Conservation (phyloP, 192 early-diverging fungal species). For the Diversispora eburnea region DNA sequence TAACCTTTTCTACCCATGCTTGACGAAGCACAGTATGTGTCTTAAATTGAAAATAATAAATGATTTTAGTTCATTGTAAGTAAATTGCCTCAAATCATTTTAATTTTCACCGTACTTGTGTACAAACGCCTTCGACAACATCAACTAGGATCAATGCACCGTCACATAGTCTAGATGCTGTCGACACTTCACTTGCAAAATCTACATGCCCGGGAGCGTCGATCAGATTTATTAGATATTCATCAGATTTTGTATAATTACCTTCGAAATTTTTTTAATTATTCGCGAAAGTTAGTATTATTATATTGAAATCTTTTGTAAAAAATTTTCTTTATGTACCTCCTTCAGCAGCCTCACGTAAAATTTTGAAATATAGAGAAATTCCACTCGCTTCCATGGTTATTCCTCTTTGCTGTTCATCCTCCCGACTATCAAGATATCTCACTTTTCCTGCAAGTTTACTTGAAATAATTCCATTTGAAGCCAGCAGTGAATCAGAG, state of each 20-base stretch:
- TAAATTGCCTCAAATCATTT: no score
- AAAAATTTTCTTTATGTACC: slow-evolving; percentile 15
- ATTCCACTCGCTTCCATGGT: slow-evolving; percentile 98
- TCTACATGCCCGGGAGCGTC: slow-evolving; percentile 99
- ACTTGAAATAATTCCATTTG: slow-evolving; percentile 95
- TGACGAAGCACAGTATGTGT: slow-evolving; percentile 94
- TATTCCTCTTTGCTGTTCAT: slow-evolving; percentile 98
- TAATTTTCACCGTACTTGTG: slow-evolving; percentile 59
- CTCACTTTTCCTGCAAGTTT: slow-evolving; percentile 95
- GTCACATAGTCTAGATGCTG: slow-evolving; percentile 95
- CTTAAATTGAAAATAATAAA: slow-evolving; percentile 37
- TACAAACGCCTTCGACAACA: slow-evolving; percentile 97
- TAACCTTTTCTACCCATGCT: slow-evolving; percentile 89
- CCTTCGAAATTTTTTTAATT: background rate
- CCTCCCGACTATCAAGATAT: slow-evolving; percentile 93
- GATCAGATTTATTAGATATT: slow-evolving; percentile 95
- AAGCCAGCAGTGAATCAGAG: slow-evolving; percentile 90
- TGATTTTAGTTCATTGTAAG: background rate
- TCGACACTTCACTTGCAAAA: slow-evolving; percentile 97
- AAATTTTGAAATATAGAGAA: slow-evolving; percentile 84
- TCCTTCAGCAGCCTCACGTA: slow-evolving; percentile 38
- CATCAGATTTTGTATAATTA: slow-evolving; percentile 37
- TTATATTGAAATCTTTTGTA: background rate
- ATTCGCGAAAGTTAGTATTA: background rate
- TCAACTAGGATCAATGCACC: slow-evolving; percentile 95